Evolutionary conservation across 1,284 basidiomycete species (phyloP), one percentile per base, ranked within the genome.

Genomic region (Sporisorium reilianum): DNA sequence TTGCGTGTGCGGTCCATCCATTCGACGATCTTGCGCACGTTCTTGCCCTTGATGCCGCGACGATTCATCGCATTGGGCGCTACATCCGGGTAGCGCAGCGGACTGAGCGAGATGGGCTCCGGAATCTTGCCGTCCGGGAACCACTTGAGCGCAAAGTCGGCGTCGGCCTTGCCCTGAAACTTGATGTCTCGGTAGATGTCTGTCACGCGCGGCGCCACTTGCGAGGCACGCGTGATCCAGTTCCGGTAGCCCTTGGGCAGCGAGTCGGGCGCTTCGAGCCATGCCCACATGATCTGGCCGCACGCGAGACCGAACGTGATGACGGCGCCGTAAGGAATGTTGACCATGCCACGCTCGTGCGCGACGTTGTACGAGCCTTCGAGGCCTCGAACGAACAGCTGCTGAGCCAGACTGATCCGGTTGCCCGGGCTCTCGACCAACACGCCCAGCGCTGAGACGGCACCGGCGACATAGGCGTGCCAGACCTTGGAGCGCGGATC

Each of bases 381-480:
- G 22, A 95, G 85, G 0, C 94, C 93, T 16, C 80, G 80, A 54
- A 95, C 93, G 84, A 95, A 93, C 77, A 95, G 87, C 87, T 98
- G 95, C 80, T 97, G 95, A 0, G 92, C 92, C 64, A 97, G 92
- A 14, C 90, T 89, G 3, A 88, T 87, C 63, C 93, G 87, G 46
- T 92, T 87, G 2, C 88, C 88, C 62, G 87, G 88, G 78, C 90
- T 92, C 86, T 97, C 94, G 83, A 91, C 93, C 81, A 93, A 87
- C 46, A 98, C 89, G 0, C 91, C 92, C n/a, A 93, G 75, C 7
- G 90, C 91, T 0, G 92, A 92, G 26, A 95, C 82, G 0, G 92
- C 90, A 16, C 95, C 95, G 2, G 96, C 94, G 6, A 93, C 85
- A 0, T 93, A 90, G 1, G 95, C 91, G 81, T 98, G 93, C 95